phyloP scores from a whole-genome alignment of 768 basidiomycete species.

The Phylloporus arenicola region DNA sequence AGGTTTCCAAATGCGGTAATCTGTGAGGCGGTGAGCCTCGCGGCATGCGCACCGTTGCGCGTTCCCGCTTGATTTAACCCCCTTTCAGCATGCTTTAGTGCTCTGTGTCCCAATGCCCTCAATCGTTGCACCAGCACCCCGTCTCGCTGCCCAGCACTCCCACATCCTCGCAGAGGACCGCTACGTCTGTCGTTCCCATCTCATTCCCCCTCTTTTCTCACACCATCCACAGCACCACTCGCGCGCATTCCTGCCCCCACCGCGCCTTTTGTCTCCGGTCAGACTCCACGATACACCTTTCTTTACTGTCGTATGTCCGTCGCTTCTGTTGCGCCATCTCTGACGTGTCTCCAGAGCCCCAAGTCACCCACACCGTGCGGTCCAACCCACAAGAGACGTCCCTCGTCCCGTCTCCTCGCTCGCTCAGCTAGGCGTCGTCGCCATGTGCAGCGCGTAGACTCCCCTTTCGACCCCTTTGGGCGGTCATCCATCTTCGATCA shows the following conservation, averaged over 20 bases:
- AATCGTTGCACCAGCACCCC: conserved; percentile 40
- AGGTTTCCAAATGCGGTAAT: conserved; percentile 22
- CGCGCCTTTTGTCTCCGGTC: conserved; percentile 37
- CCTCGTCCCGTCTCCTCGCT: conserved; percentile 27
- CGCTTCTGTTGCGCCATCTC: not conserved
- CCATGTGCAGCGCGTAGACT: conserved; percentile 39
- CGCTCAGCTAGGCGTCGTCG: conserved; percentile 41
- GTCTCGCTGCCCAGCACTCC: conserved; percentile 23
- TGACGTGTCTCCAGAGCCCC: conserved; percentile 30
- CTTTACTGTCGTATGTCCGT: conserved; percentile 15
- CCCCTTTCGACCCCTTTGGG: conserved; percentile 31
- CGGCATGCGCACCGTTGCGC: conserved; percentile 21
- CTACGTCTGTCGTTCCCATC: conserved; percentile 5
- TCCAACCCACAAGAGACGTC: conserved; percentile 34
- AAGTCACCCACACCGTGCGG: conserved; percentile 37
- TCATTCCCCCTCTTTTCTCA: conserved; percentile 6
- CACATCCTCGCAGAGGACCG: conserved; percentile 8
- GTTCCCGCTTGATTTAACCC: conserved; percentile 3
- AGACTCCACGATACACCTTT: conserved; percentile 28
- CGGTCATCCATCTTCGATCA: conserved; percentile 47
- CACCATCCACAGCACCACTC: conserved; percentile 19
- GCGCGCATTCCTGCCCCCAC: conserved; percentile 23
- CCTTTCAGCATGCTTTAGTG: conserved; percentile 29
- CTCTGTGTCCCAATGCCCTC: conserved; percentile 37
- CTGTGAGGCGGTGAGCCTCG: conserved; percentile 16